These are phyloP conservation scores for Fremontodendron californicum DNA, from an alignment of 345 rosid species.

Conservation along the genomic window DNA sequence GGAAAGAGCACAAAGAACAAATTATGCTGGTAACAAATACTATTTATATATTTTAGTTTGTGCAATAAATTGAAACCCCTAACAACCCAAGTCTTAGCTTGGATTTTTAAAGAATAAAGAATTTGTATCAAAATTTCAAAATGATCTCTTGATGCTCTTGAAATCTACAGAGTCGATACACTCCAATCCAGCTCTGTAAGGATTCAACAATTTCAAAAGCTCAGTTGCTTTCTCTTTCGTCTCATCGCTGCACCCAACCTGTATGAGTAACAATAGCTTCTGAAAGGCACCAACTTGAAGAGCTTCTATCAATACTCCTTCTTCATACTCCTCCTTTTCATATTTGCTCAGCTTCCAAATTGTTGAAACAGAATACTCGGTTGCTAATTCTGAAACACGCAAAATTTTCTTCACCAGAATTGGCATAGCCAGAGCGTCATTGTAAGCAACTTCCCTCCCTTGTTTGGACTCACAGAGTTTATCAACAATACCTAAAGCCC, in stretches of 20 bases:
- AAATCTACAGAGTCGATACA: slow-evolving; percentile 58
- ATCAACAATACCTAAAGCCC: background rate
- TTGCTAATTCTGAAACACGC: slow-evolving; percentile 18
- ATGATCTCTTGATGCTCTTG: slow-evolving; percentile 54
- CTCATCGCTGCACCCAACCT: slow-evolving; percentile 40
- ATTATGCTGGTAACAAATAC: background rate
- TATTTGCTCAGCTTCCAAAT: slow-evolving; percentile 43
- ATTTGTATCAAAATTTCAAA: slow-evolving; percentile 22
- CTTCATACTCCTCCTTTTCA: slow-evolving; percentile 24
- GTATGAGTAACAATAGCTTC: slow-evolving; percentile 52
- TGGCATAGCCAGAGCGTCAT: background rate
- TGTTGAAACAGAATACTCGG: slow-evolving; percentile 36
- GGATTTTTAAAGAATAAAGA: slow-evolving; percentile 8
- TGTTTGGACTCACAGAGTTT: slow-evolving; percentile 1
- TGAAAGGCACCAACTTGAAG: slow-evolving; percentile 59
- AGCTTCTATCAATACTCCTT: slow-evolving; percentile 29
- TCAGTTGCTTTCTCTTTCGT: slow-evolving; percentile 59
- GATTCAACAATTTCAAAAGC: slow-evolving; percentile 54
- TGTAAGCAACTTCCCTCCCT: slow-evolving; percentile 4
- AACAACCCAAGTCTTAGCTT: background rate
- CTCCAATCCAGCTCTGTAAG: slow-evolving; percentile 47
- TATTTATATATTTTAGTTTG: background rate
- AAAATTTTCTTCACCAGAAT: background rate
- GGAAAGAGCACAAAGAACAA: background rate
- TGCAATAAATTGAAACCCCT: background rate